Percentiles rank a stretch among this genome's conserved stretches.
phyloP scores from a whole-genome alignment of 2,329 filamentous ascomycete species.

The Aspergillus oerlinghausenensis region DNA sequence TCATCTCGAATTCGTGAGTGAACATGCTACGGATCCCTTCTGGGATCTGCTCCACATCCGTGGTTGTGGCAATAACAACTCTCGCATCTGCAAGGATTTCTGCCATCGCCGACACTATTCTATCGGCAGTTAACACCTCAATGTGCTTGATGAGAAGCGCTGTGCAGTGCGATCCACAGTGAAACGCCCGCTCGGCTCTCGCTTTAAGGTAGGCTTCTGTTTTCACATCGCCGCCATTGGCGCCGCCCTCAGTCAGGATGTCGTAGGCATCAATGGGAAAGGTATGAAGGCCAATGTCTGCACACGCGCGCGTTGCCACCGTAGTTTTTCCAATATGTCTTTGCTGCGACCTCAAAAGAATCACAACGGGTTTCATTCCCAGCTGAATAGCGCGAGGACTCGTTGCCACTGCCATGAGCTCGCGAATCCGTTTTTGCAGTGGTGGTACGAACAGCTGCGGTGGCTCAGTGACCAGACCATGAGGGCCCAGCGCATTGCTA shows the following conservation, averaged over 20 bases:
- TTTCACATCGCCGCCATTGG: slow-evolving; percentile 85
- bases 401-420: slow-evolving; percentile 82
- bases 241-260: slow-evolving; percentile 84
- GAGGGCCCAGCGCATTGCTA: slow-evolving; percentile 29
- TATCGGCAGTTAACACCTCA: slow-evolving; percentile 84
- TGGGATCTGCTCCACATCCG: slow-evolving; percentile 89
- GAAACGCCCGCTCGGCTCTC: slow-evolving; percentile 80
- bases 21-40: slow-evolving; percentile 87
- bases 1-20: slow-evolving; percentile 92
- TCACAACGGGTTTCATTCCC: slow-evolving; percentile 79
- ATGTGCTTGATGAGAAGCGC: slow-evolving; percentile 83
- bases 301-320: slow-evolving; percentile 69
- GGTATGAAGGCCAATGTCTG: slow-evolving; percentile 83
- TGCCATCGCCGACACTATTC: slow-evolving; percentile 79
- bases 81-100: slow-evolving; percentile 75
- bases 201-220: slow-evolving; percentile 87
- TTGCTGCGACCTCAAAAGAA: slow-evolving; percentile 86
- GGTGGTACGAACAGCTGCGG: slow-evolving; percentile 50
- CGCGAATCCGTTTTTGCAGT: slow-evolving; percentile 67
- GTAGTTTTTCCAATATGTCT: slow-evolving; percentile 90
- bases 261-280: slow-evolving; percentile 91
- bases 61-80: slow-evolving; percentile 88
- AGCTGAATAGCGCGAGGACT: slow-evolving; percentile 82
- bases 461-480: slow-evolving; percentile 34
- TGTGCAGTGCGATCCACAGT: slow-evolving; percentile 79